A percentile compares a stretch with the other conserved stretches of the same genome.
Conservation (phyloP, 208 protist genomes). For the Wallacemonas sp. region DNA sequence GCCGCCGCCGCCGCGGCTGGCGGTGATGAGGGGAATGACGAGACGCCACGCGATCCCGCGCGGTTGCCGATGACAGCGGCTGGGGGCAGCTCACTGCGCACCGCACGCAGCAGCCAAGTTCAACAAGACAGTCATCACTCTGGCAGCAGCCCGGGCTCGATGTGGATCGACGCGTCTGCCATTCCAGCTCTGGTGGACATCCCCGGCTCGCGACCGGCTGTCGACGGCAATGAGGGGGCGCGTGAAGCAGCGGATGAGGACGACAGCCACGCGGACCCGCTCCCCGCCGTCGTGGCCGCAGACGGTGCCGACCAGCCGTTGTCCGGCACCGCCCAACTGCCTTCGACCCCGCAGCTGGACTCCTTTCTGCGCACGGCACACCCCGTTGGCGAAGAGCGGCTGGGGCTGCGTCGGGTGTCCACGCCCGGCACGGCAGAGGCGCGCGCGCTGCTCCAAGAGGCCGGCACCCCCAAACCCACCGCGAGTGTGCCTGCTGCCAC, state of each 20-base stretch:
- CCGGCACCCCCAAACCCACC: not conserved
- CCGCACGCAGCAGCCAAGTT: not conserved
- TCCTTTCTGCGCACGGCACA: not conserved
- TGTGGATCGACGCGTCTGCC: not conserved
- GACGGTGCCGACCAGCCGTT: not conserved
- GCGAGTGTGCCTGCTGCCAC: not conserved
- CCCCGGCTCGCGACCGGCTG: not conserved
- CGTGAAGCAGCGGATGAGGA: not conserved
- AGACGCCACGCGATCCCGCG: too few species aligned
- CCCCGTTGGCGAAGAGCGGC: not conserved
- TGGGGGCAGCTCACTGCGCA: too few species aligned
- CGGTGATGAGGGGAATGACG: too few species aligned
- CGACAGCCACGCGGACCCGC: too few species aligned
- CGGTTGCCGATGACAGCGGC: too few species aligned
- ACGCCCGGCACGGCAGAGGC: not conserved
- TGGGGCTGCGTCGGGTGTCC: not conserved
- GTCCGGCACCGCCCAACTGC: not conserved
- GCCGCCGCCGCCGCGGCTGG: too few species aligned
- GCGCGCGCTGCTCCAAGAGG: not conserved
- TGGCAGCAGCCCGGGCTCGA: not conserved
- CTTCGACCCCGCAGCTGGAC: not conserved
- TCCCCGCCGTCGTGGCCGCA: too few species aligned
- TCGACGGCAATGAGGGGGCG: not conserved
- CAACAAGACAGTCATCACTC: not conserved
- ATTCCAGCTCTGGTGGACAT: not conserved